Evolutionary conservation across 495 filamentous ascomycete species (phyloP), one percentile per base, ranked within the genome.

Genomic region (Thozetella sp.): DNA sequence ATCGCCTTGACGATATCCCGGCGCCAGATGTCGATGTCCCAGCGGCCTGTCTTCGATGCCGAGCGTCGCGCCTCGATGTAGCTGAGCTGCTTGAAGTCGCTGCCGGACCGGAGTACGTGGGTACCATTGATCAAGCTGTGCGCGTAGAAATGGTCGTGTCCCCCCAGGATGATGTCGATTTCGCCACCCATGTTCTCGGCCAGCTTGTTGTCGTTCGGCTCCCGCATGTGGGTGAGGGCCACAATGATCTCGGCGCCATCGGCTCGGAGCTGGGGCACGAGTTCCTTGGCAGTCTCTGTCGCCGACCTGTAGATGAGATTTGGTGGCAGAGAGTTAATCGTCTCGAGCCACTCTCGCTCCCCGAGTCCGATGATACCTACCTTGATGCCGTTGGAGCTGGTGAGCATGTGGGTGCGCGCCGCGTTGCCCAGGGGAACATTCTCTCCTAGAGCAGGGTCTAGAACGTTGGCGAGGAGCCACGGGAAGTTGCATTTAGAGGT

Each of bases 1-100:
- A 93, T 88, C 2, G 83, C 79, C 22, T 79, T 83, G 13, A 88
- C 80, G 37, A 93, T 75, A 60, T 97, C 92, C 53, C 89, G 79
- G 15, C 93, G 83, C 53, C 78, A 76, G 58, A 97, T 94, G 60
- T 88, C 85, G 62, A 96, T 87, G 59, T 93, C 82, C 93, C 92
- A 97, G 26, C 69, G 69, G 0, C 77, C 79, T 10, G 64, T 68
- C 3, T 68, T 72, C 11, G 80, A 74, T 1, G 60, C 20, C 46
- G 84, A 81, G 34, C 80, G 74, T 27, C 86, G 85, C 1, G 84
- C 87, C 68, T 97, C 92, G 57, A 97, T 82, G 67, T 97, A 96
- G 63, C 89, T 93, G 2, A 97, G 72, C 62, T 97, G 91, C 73
- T 92, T 94, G 72, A 97, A 97, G 69, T 97, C 93, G 22, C 85